Evolutionary conservation across 768 basidiomycete genomes (phyloP), one percentile per base, ranked within the genome.

Genomic region (Leccinum disarticulatum): DNA sequence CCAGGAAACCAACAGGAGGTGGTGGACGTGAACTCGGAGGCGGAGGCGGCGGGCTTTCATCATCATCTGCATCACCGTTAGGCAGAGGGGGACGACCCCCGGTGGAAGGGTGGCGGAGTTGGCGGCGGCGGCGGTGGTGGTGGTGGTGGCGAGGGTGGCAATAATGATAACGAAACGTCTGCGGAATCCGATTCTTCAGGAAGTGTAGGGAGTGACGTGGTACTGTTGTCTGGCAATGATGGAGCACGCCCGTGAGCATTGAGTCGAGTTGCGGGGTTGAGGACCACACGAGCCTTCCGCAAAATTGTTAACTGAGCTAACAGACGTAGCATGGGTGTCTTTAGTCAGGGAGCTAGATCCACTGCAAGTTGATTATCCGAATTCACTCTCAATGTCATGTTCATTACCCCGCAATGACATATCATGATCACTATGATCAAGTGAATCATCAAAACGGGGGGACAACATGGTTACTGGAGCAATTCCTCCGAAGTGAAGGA

Each of bases 341-440:
- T 84, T 82, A 3, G 83, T 85, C 6, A 79, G 73, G 10, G 59
- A 48, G 31, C 54, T 61, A 36, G 57, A 66, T 36, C 64, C 69
- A 53, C 55, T 66, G n/a, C 31, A 66, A 51, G 76, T 80, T 10
- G 87, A 87, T 50, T 79, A 80, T 13, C 77, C 79, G 54, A 82
- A n/a, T n/a, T n/a, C n/a, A n/a, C n/a, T n/a, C n/a, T n/a, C 85
- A 43, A 77, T 81, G 52, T 87, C 86, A 36, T 79, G 79, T n/a
- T 73, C 77, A 47, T 75, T 79, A 6, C 77, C 76, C 47, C 79
- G 82, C 6, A 77, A 73, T 49, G 80, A 75, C 4, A 77, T 74
- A 62, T 81, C 81, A 41, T 70, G 66, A 65, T 81, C 81, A 48
- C 73, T 76, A 33, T 73, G 75, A 49, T 81, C 79, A 22, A 74